A percentile compares a stretch with the other conserved stretches of the same genome.
Conservation (phyloP, 2,329 filamentous ascomycete genomes). For the Pseudocercospora vitis region DNA sequence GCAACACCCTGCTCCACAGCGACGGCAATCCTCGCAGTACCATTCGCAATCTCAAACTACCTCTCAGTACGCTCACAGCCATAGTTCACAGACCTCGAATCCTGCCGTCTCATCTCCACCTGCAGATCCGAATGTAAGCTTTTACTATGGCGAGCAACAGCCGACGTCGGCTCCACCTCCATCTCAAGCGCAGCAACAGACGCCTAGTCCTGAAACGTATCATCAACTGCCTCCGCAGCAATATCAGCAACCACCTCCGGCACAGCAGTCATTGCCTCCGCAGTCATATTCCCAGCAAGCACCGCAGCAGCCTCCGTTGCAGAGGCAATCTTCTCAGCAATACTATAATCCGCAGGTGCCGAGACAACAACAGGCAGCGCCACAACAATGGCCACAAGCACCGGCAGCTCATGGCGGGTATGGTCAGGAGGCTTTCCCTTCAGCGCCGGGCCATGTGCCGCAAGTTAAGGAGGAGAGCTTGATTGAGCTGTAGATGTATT, state of each 20-base stretch:
- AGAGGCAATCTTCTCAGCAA: slow-evolving; percentile 26
- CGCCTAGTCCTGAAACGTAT: slow-evolving; percentile 35
- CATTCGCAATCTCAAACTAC: slow-evolving; percentile 36
- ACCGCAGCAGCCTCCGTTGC: slow-evolving; percentile 22
- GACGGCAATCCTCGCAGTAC: slow-evolving; percentile 34
- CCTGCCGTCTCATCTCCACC: slow-evolving; percentile 31
- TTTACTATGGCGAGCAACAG: slow-evolving; percentile 54
- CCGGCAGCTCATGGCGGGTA: slow-evolving; percentile 35
- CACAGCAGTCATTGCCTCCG: slow-evolving; percentile 19
- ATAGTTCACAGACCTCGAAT: slow-evolving; percentile 33
- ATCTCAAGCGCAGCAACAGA: slow-evolving; percentile 25
- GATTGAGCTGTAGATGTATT: slow-evolving; percentile 28
- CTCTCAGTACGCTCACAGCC: slow-evolving; percentile 40
- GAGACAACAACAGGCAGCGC: slow-evolving; percentile 15
- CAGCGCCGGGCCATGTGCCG: slow-evolving; percentile 37
- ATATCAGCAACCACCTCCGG: slow-evolving; percentile 30
- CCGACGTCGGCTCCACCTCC: slow-evolving; percentile 9
- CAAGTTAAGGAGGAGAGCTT: slow-evolving; percentile 39
- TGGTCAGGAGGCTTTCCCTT: slow-evolving; percentile 38
- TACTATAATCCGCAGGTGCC: slow-evolving; percentile 23
- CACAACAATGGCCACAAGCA: slow-evolving; percentile 38
- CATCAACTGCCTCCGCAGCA: slow-evolving; percentile 37
- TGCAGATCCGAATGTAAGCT: slow-evolving; percentile 57
- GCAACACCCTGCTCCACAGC: slow-evolving; percentile 28
- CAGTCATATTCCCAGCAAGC: slow-evolving; percentile 19